phyloP scores from a whole-genome alignment of 2,329 filamentous ascomycete species.

The Didymosphaeria variabile region DNA sequence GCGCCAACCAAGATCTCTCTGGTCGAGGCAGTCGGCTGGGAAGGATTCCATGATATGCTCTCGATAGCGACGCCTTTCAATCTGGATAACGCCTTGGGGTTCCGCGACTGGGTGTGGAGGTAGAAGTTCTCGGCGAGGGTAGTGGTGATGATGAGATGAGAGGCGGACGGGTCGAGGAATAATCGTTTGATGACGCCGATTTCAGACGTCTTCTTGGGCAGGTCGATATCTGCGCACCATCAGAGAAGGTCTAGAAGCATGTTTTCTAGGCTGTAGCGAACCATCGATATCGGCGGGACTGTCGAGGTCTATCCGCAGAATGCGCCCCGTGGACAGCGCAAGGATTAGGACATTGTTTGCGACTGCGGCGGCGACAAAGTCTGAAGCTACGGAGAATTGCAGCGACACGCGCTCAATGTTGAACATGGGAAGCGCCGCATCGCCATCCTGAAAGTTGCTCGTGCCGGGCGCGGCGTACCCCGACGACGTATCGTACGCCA shows the following conservation, averaged over 20 bases:
- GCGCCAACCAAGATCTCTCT: conserved; percentile 92
- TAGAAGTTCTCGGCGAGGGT: conserved; percentile 96
- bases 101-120: conserved; percentile 91
- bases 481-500: conserved; percentile 76
- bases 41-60: conserved; percentile 93
- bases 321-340: conserved; percentile 89
- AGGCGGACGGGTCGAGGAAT: conserved; percentile 97
- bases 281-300: conserved; percentile 91
- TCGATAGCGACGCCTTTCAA: conserved; percentile 89
- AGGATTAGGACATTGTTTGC: conserved; percentile 96
- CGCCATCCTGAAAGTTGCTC: conserved; percentile 67
- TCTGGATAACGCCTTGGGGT: conserved; percentile 81
- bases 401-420: conserved; percentile 91
- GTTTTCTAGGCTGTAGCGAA: conserved; percentile 30
- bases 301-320: conserved; percentile 92
- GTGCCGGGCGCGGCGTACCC: conserved; percentile 77
- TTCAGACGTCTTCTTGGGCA: conserved; percentile 91
- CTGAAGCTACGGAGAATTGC: conserved; percentile 91
- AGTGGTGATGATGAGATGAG: conserved; percentile 90
- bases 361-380: conserved; percentile 96
- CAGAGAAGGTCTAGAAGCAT: conserved; percentile 16
- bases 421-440: conserved; percentile 83
- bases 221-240: conserved; percentile 79
- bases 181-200: conserved; percentile 92
- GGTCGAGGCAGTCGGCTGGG: conserved; percentile 89